Evolutionary conservation across 371 early-diverging fungal species (phyloP).

Genomic region (Phascolomyces articulosus): DNA sequence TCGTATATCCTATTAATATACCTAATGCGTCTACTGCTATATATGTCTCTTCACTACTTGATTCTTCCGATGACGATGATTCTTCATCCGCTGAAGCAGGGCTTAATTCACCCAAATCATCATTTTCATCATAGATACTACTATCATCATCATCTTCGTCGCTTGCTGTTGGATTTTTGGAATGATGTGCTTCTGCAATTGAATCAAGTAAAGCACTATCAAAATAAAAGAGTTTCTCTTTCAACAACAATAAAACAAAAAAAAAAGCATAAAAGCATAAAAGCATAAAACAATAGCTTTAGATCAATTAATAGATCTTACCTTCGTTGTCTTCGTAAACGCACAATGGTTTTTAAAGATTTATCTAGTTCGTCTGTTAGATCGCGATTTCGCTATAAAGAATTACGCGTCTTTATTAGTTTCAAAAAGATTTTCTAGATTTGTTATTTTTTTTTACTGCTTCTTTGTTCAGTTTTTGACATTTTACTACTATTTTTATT

Average conservation of each 20-base stretch:
- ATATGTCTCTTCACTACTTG: conserved; percentile 10
- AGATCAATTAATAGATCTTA: neutral
- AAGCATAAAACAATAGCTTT: too few species aligned
- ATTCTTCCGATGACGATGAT: conserved; percentile 8
- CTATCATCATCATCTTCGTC: conserved; percentile 23
- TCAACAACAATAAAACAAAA: too few species aligned
- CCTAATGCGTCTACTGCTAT: neutral
- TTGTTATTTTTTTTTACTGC: neutral
- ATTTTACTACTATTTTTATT: neutral
- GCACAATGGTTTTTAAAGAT: conserved; percentile 10
- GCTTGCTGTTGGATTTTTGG: conserved; percentile 9
- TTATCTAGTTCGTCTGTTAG: conserved; percentile 13
- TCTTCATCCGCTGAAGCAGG: conserved; percentile 10
- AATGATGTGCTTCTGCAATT: conserved; percentile 8
- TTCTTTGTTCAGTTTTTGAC: neutral
- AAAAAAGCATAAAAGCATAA: too few species aligned
- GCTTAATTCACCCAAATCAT: conserved; percentile 16
- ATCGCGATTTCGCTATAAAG: conserved; percentile 13
- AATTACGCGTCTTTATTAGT: neutral
- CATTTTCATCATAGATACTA: conserved; percentile 18
- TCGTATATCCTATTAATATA: too few species aligned
- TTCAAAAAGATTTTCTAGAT: neutral
- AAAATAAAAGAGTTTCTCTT: too few species aligned
- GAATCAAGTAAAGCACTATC: conserved; percentile 15
- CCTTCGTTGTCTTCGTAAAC: conserved; percentile 19